phyloP scores from a whole-genome alignment of 176 grass and related monocot genomes.

The Hordeum vulgare region MorexV3_pseudomolecules_assembly NC_058519.1:17223561-17224060 shows the following conservation, averaged over 20 bases:
- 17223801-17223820: not conserved
- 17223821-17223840: conserved; percentile 28
- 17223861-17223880: conserved; percentile 64
- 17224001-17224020: too few relatives aligned
- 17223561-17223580: not conserved
- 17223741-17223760: too few relatives aligned
- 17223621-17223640: not conserved
- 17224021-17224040: too few relatives aligned
- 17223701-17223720: not conserved
- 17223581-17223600: not conserved
- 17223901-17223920: conserved; percentile 51
- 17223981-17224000: too few relatives aligned
- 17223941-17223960: not conserved
- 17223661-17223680: not conserved
- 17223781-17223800: not conserved
- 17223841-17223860: conserved; percentile 90
- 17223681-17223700: too few relatives aligned
- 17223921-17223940: conserved; percentile 27
- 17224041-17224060: too few relatives aligned
- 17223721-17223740: not conserved
- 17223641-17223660: not conserved
- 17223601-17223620: not conserved
- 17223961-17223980: not conserved
- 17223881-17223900: conserved; percentile 24
- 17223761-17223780: not conserved